These are phyloP conservation scores for Coemansia sp. DNA, from an alignment of 192 early-diverging fungal species.

Conservation along the genomic window DNA sequence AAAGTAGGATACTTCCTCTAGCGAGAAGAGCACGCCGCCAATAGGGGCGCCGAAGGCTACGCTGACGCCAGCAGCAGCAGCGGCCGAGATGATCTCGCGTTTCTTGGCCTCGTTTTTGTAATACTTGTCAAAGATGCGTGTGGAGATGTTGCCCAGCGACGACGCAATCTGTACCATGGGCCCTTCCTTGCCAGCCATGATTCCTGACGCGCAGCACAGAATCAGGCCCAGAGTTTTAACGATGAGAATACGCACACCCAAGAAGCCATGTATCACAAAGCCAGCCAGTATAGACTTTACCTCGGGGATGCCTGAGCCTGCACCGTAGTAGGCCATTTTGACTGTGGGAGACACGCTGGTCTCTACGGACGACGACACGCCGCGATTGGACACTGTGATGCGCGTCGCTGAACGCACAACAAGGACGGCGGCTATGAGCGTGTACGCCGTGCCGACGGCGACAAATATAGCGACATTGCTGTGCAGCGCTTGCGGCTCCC, in stretches of 20 bases:
- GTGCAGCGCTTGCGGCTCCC: slow-evolving; percentile 45
- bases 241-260: slow-evolving; percentile 85
- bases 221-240: slow-evolving; percentile 91
- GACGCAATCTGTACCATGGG: slow-evolving; percentile 93
- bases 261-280: slow-evolving; percentile 90
- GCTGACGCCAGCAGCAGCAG: slow-evolving; percentile 89
- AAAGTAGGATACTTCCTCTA: slow-evolving; percentile 92
- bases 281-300: slow-evolving; percentile 94
- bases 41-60: slow-evolving; percentile 97
- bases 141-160: slow-evolving; percentile 85
- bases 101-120: slow-evolving; percentile 90
- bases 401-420: slow-evolving; percentile 60
- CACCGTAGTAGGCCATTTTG: slow-evolving; percentile 77
- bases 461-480: slow-evolving; percentile 35
- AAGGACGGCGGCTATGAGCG: slow-evolving; percentile 58
- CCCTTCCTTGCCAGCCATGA: slow-evolving; percentile 90
- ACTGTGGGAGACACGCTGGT: slow-evolving; percentile 53
- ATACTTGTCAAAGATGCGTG: slow-evolving; percentile 88
- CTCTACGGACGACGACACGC: slow-evolving; percentile 49
- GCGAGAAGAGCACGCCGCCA: slow-evolving; percentile 90
- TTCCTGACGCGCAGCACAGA: slow-evolving; percentile 78
- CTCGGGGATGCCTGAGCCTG: slow-evolving; percentile 94
- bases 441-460: slow-evolving; percentile 57
- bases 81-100: slow-evolving; percentile 91
- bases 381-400: slow-evolving; percentile 34